Evolutionary conservation across 139 green algal genomes (phyloP).

Genomic region (Desmodesmus armatus): DNA sequence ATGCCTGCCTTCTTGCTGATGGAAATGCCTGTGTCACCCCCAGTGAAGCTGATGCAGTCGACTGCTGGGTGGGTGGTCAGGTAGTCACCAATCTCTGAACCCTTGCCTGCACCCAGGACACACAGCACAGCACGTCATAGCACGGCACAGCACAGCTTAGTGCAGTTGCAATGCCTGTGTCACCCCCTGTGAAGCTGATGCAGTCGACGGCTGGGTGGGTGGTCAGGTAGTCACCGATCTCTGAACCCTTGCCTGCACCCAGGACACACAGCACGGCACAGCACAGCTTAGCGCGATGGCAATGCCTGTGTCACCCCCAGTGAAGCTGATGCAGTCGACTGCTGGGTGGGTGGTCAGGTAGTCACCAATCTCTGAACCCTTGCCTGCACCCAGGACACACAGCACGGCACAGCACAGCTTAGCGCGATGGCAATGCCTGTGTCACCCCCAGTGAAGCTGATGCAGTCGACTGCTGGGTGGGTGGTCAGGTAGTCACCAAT

Average conservation of each 20-base stretch:
- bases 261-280: no score
- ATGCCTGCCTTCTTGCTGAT: conserved; percentile 87
- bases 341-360: conserved; percentile 91
- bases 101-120: conserved; percentile 58
- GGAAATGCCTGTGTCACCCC: conserved; percentile 37
- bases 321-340: conserved; percentile 51
- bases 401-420: no score
- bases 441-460: conserved; percentile 45
- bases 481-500: conserved; percentile 97
- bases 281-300: no score
- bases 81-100: conserved; percentile 97
- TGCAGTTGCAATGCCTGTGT: no score
- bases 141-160: no score
- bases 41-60: conserved; percentile 45
- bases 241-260: conserved; percentile 64
- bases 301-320: conserved; percentile 40
- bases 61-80: conserved; percentile 86
- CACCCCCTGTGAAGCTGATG: conserved; percentile 28
- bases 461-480: conserved; percentile 72
- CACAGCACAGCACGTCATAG: no score
- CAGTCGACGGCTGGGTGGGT: conserved; percentile 71
- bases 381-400: conserved; percentile 26
- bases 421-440: neutral
- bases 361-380: conserved; percentile 95
- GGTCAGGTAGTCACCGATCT: conserved; percentile 98